Conservation (phyloP, 257 asterid genomes). For the Solanum pinnatisectum region DNA sequence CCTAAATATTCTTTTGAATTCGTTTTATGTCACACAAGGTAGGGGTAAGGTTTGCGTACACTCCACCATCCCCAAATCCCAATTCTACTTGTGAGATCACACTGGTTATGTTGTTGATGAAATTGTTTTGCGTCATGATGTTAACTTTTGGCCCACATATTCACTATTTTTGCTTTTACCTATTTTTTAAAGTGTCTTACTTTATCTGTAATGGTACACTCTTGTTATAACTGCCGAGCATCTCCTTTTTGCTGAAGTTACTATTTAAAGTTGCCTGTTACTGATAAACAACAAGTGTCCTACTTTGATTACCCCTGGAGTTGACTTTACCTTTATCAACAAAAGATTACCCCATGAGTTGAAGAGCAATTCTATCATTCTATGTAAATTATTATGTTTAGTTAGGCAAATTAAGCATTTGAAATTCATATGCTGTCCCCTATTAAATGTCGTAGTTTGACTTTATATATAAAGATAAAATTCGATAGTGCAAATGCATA, state of each 20-base stretch:
- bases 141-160: neutral
- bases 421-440: neutral
- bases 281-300: neutral
- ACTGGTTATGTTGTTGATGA: neutral
- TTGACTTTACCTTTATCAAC: too few relatives aligned
- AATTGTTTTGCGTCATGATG: neutral
- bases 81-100: neutral
- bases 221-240: neutral
- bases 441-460: neutral
- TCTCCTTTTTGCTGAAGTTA: neutral
- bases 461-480: neutral
- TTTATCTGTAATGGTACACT: neutral
- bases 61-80: neutral
- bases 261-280: neutral
- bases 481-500: neutral
- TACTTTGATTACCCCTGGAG: neutral
- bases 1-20: neutral
- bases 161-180: neutral
- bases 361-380: neutral
- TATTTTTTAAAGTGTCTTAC: neutral
- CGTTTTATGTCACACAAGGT: neutral
- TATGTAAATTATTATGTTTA: neutral
- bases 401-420: neutral
- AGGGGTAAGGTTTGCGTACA: neutral
- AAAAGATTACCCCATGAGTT: neutral